Base-by-base conservation (phyloP, 2,329 filamentous ascomycete species). In the Alternaria conjuncta region DNA sequence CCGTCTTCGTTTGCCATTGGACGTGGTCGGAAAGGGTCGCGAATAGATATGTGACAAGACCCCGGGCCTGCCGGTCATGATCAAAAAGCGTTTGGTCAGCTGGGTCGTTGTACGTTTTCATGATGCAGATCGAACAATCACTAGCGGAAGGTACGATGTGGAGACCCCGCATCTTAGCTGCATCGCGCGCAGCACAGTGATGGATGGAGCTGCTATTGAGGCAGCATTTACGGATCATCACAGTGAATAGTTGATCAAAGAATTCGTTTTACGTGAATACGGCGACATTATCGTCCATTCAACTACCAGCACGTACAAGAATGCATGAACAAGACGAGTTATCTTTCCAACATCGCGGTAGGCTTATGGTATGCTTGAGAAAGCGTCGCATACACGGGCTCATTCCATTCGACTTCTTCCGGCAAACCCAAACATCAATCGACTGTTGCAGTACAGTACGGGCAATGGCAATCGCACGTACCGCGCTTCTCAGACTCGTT, bases 101-200 rank as follows among this genome's bases (percentile, higher is more conserved):
- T 18, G 36, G 11, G 36, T 49, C 2, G 43, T 55, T 43, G 26
- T 26, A 20, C 41, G 25, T 30, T 58, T 46, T 47, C 46, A 36
- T 51, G 46, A 47, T 21, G 28, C 21, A 46, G 21, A 53, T 20
- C 46, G 12, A 13, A 12, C 41, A 47, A 7, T 58, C 18, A 32
- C 26, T 44, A 51, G 59, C 10, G 23, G 21, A 5, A 20, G 18
- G 47, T 18, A 43, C 46, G 28, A 54, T 61, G 60, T 61, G 60
- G 60, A 50, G 55, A 61, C 60, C 60, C 60, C 60, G 41, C 60
- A 58, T 49, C 41, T 61, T 30, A 32, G 28, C 55, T n/a, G 15
- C 20, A 30, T 41, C 11, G 30, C 32, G 23, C 25, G 25, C 20
- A 13, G 13, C n/a, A 21, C 30, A 4, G 45, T 12, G 21, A 10